A percentile compares a stretch with the other conserved stretches of the same genome.
These are phyloP conservation scores for Phlebiopsis gigantea DNA, from an alignment of 768 basidiomycete species.

Conservation along the genomic window DNA sequence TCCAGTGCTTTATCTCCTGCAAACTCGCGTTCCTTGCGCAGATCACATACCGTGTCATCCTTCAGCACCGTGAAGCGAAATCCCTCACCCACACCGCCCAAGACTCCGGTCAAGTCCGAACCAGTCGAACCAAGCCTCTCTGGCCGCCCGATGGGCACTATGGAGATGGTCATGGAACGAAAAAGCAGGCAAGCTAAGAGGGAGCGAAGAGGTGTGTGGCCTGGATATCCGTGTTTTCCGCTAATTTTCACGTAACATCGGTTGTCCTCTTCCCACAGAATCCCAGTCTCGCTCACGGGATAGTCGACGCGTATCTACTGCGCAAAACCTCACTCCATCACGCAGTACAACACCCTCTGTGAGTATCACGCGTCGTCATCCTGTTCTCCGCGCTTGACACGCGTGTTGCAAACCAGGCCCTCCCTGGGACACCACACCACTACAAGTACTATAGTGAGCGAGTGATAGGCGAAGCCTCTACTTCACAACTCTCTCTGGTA, in stretches of 20 bases:
- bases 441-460: constrained; percentile 25
- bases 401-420: constrained; percentile 6
- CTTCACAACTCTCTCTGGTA: constrained; percentile 16
- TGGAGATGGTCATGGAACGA: constrained; percentile 74
- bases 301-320: constrained; percentile 15
- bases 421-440: constrained; percentile 24
- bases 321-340: constrained; percentile 9
- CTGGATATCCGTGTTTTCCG: neutral
- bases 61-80: constrained; percentile 31
- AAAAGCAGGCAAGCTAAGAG: constrained; percentile 53
- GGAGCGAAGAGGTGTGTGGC: constrained; percentile 40
- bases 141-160: constrained; percentile 59
- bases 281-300: constrained; percentile 21
- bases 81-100: constrained; percentile 37
- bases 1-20: constrained; percentile 25
- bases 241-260: neutral
- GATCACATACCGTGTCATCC: constrained; percentile 38
- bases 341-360: constrained; percentile 14
- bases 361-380: constrained; percentile 46
- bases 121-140: constrained; percentile 45
- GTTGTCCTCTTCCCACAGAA: constrained; percentile 10
- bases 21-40: constrained; percentile 21
- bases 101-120: constrained; percentile 62
- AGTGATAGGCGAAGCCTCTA: constrained; percentile 22
- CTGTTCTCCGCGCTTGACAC: neutral